phyloP scores from a whole-genome alignment of 179 eudicot genomes.

The Spergularia azorica region DNA sequence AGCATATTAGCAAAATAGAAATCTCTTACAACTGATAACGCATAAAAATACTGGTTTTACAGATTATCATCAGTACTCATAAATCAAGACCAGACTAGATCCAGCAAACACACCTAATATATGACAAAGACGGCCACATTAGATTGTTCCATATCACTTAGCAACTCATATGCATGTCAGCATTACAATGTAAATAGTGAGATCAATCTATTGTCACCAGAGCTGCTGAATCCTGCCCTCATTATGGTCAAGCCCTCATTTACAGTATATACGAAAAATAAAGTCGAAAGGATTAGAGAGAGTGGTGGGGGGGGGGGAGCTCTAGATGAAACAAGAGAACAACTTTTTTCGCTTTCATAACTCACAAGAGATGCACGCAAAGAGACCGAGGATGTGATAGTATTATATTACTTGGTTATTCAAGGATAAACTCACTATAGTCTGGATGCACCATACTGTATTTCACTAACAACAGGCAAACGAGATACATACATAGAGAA shows the following conservation, averaged over 20 bases:
- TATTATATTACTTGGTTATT: no score
- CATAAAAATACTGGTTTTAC: neutral
- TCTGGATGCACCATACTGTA: neutral
- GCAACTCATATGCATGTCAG: neutral
- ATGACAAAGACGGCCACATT: neutral
- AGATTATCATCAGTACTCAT: neutral
- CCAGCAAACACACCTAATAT: neutral
- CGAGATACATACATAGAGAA: no score
- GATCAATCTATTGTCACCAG: no score
- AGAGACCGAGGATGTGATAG: no score
- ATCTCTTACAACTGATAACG: neutral
- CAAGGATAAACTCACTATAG: neutral
- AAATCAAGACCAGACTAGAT: neutral
- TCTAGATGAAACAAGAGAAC: neutral
- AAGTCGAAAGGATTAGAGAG: no score
- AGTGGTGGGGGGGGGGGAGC: no score
- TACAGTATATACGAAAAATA: no score
- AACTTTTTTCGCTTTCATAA: neutral
- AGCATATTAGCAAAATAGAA: neutral
- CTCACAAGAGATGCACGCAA: neutral
- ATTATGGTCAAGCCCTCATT: no score
- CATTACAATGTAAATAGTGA: neutral
- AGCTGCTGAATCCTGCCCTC: no score
- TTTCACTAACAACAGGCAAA: no score
- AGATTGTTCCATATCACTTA: neutral